Conservation (phyloP, 73 alveolate species). For the Durusdinium trenchii region DNA sequence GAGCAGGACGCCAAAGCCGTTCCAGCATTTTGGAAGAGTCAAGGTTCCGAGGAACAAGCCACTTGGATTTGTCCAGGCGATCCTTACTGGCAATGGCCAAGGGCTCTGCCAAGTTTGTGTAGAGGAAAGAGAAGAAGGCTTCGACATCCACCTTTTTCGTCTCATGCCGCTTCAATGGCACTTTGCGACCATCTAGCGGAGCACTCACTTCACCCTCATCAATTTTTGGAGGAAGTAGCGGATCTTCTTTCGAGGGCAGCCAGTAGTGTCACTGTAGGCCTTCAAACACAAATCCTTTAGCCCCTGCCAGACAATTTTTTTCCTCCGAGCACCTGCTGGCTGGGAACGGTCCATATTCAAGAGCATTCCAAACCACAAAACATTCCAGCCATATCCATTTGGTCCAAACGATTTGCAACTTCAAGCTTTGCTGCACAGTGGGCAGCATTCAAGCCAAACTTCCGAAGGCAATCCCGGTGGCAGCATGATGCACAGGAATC, state of each 20-base stretch:
- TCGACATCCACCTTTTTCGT: background rate
- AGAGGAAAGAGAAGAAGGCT: background rate
- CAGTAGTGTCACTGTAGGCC: background rate
- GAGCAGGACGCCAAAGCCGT: background rate
- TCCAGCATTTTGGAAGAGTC: background rate
- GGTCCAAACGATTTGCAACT: background rate
- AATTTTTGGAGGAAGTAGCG: background rate
- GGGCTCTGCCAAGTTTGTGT: conserved; percentile 11
- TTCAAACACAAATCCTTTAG: background rate
- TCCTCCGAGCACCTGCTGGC: background rate
- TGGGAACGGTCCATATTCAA: conserved; percentile 4
- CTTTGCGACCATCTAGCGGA: background rate
- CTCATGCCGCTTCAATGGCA: background rate
- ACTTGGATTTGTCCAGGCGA: conserved; percentile 12
- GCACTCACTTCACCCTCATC: background rate
- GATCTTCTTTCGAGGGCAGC: background rate
- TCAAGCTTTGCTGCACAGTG: background rate
- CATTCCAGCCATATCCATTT: background rate
- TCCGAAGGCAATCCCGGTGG: background rate
- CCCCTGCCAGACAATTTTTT: background rate
- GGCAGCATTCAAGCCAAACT: background rate
- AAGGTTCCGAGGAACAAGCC: background rate
- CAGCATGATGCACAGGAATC: background rate
- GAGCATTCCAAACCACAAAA: background rate
- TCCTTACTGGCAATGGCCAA: background rate